Evolutionary conservation across 805 yeast genomes (phyloP).

Genomic region (Torulaspora gathmanii): DNA sequence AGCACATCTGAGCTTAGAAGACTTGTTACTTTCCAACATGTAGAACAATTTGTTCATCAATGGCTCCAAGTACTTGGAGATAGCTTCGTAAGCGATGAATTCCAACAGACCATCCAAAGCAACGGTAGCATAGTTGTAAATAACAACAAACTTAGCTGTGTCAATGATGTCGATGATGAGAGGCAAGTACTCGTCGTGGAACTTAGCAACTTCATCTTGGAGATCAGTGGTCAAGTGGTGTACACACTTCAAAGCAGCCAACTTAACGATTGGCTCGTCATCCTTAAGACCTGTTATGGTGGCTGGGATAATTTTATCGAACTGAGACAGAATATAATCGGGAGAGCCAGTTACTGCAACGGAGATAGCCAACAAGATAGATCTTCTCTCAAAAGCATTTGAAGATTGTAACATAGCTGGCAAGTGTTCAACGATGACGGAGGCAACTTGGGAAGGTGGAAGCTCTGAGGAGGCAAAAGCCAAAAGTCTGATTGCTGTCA

Average conservation of each 20-base stretch:
- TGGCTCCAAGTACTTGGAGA: conserved; percentile 75
- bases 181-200: conserved; percentile 79
- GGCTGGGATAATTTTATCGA: conserved; percentile 66
- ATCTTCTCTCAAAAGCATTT: conserved; percentile 79
- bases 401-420: conserved; percentile 53
- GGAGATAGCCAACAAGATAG: conserved; percentile 75
- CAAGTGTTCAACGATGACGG: conserved; percentile 66
- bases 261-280: conserved; percentile 65
- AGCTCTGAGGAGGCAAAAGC: conserved; percentile 74
- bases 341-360: conserved; percentile 91
- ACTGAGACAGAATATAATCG: conserved; percentile 75
- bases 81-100: conserved; percentile 82
- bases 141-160: conserved; percentile 72
- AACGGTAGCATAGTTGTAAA: conserved; percentile 84
- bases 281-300: conserved; percentile 76
- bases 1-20: conserved; percentile 65
- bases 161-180: conserved; percentile 83
- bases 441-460: conserved; percentile 89
- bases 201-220: conserved; percentile 78
- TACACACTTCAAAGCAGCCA: conserved; percentile 80
- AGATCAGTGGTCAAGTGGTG: conserved; percentile 75
- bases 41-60: conserved; percentile 84
- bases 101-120: conserved; percentile 91
- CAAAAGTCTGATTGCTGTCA: conserved; percentile 74
- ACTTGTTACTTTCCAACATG: conserved; percentile 72